Conservation (phyloP, 345 rosid species). For the Hibiscus trionum region DNA sequence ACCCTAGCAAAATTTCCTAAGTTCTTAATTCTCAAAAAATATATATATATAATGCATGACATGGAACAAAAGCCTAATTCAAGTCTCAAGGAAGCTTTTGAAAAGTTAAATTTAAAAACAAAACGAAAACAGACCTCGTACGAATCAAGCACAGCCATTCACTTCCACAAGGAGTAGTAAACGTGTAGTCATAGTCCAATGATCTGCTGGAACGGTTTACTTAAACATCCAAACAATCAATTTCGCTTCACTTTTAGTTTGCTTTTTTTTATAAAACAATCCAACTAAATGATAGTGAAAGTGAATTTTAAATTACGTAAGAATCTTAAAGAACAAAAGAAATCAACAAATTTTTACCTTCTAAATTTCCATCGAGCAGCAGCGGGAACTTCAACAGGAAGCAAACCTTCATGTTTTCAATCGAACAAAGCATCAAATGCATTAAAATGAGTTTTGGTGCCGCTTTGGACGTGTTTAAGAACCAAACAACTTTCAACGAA, state of each 20-base stretch:
- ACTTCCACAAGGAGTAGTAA: conserved; percentile 85
- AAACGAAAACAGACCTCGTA: conserved; percentile 30
- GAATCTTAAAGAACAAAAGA: background rate
- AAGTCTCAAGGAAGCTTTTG: background rate
- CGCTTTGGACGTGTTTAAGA: conserved; percentile 49
- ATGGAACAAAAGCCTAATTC: background rate
- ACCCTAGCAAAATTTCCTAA: background rate
- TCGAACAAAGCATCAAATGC: conserved; percentile 83
- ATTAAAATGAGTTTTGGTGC: conserved; percentile 60
- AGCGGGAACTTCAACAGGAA: conserved; percentile 94
- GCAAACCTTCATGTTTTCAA: conserved; percentile 80
- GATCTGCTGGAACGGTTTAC: conserved; percentile 83
- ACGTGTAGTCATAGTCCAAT: conserved; percentile 90
- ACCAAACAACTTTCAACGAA: conserved; percentile 74
- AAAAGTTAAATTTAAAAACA: background rate
- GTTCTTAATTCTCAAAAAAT: background rate
- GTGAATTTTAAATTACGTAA: background rate
- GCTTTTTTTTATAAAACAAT: no score
- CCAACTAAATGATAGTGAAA: background rate
- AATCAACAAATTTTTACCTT: conserved; percentile 32
- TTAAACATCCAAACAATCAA: conserved; percentile 26
- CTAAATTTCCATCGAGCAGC: conserved; percentile 91
- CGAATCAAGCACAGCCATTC: conserved; percentile 37
- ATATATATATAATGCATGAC: background rate
- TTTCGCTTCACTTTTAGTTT: background rate